A percentile compares a stretch with the other conserved stretches of the same genome.
Conservation (phyloP, 306 rosid genomes). For the Casuarina cunninghamiana region DNA sequence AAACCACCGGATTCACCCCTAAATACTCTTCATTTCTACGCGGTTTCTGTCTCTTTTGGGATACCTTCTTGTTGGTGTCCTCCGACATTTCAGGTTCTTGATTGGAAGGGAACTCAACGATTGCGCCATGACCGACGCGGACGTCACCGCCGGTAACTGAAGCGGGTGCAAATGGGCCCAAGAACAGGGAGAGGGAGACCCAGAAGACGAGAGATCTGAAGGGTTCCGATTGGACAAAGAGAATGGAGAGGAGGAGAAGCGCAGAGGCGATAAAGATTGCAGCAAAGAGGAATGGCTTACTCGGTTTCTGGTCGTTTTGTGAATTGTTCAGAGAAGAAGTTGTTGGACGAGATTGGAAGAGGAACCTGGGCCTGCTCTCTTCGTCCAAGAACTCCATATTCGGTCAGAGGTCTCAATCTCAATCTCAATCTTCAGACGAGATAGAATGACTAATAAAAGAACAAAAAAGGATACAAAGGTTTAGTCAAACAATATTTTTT, state of each 20-base stretch:
- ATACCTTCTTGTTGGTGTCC: constrained; percentile 30
- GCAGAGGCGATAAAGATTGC: constrained; percentile 29
- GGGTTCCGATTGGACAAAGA: constrained; percentile 53
- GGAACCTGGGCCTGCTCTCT: constrained; percentile 59
- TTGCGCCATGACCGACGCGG: constrained; percentile 49
- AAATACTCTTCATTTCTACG: constrained; percentile 35
- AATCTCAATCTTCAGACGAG: too few species aligned
- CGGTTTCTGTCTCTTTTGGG: constrained; percentile 42
- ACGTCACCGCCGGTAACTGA: constrained; percentile 57
- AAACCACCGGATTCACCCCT: constrained; percentile 7
- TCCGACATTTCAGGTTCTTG: constrained; percentile 30
- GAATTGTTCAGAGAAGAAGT: constrained; percentile 19
- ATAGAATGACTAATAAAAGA: too few species aligned
- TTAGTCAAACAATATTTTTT: too few species aligned
- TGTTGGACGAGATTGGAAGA: constrained; percentile 39
- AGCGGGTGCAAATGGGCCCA: constrained; percentile 80
- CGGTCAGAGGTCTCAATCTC: constrained; percentile 1
- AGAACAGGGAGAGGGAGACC: constrained; percentile 70
- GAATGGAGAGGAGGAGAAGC: constrained; percentile 37
- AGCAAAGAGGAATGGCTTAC: constrained; percentile 34
- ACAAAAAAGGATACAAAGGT: too few species aligned
- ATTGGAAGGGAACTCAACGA: constrained; percentile 36
- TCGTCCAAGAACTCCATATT: constrained; percentile 62
- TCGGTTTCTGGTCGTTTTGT: constrained; percentile 13
- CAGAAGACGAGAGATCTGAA: constrained; percentile 65